A percentile compares a stretch with the other conserved stretches of the same genome.
Evolutionary conservation across 2,329 filamentous ascomycete species (phyloP).

Genomic region (Elsinoe necatrix): DNA sequence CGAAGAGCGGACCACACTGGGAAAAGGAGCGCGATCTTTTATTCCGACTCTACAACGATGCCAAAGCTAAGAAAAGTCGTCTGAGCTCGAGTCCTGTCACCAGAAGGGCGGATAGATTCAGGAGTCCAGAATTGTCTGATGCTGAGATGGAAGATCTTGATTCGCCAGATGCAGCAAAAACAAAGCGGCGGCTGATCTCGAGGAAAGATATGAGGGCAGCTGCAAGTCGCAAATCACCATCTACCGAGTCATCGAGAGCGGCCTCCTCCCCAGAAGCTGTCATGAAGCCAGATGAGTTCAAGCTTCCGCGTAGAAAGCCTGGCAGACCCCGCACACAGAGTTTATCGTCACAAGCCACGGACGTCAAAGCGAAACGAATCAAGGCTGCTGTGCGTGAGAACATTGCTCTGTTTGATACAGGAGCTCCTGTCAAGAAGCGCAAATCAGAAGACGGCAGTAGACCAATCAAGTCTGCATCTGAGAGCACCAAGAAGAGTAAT

Average conservation of each 20-base stretch:
- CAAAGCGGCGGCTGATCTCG: slow-evolving; percentile 28
- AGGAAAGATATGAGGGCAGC: slow-evolving; percentile 29
- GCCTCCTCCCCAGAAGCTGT: slow-evolving; percentile 20
- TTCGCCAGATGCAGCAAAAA: slow-evolving; percentile 17
- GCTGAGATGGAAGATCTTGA: slow-evolving; percentile 19
- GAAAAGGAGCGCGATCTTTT: slow-evolving; percentile 77
- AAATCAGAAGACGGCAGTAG: slow-evolving; percentile 17
- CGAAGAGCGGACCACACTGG: slow-evolving; percentile 79
- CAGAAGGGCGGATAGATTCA: slow-evolving; percentile 25
- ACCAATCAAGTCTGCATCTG: not conserved
- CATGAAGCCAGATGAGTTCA: slow-evolving; percentile 16
- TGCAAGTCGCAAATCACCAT: slow-evolving; percentile 24
- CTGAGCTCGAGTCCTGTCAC: slow-evolving; percentile 30
- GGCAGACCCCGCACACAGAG: slow-evolving; percentile 9
- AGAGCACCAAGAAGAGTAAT: slow-evolving; percentile 9
- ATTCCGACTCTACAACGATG: slow-evolving; percentile 62
- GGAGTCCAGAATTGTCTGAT: slow-evolving; percentile 16
- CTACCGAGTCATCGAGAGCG: slow-evolving; percentile 23
- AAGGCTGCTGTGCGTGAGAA: slow-evolving; percentile 19
- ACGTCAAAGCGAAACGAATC: slow-evolving; percentile 21
- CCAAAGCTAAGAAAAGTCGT: slow-evolving; percentile 18
- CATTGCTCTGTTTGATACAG: slow-evolving; percentile 14
- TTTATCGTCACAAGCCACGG: slow-evolving; percentile 13
- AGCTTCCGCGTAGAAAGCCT: slow-evolving; percentile 15
- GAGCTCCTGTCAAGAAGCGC: slow-evolving; percentile 20